Percentiles rank a stretch among this genome's conserved stretches.
phyloP scores from a whole-genome alignment of 2,329 filamentous ascomycete species.

The Endothia cerciana region DNA sequence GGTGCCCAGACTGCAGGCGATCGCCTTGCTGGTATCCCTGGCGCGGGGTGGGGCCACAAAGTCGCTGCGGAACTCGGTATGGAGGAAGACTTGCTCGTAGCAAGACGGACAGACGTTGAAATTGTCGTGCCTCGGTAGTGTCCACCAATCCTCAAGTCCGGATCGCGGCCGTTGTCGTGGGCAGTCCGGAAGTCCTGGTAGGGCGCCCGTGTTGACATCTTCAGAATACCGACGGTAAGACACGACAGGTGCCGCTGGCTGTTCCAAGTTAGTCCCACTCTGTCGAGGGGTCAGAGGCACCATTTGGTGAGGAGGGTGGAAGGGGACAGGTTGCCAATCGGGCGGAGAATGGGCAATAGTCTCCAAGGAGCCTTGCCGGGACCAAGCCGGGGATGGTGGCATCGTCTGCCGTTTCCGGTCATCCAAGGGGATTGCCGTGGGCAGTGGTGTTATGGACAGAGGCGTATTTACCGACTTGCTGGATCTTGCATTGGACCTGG shows the following conservation, averaged over 20 bases:
- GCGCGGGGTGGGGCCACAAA: slow-evolving; percentile 67
- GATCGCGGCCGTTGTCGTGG: slow-evolving; percentile 65
- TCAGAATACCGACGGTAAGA: slow-evolving; percentile 60
- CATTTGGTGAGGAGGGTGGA: slow-evolving; percentile 42
- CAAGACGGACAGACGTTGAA: slow-evolving; percentile 86
- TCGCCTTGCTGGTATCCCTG: slow-evolving; percentile 50
- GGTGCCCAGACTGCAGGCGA: slow-evolving; percentile 78
- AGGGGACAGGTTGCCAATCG: slow-evolving; percentile 51
- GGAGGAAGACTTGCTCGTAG: slow-evolving; percentile 69
- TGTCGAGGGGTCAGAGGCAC: slow-evolving; percentile 31
- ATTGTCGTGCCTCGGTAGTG: slow-evolving; percentile 68
- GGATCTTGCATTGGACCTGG: slow-evolving; percentile 33
- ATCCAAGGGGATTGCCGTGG: slow-evolving; percentile 24
- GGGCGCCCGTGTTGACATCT: slow-evolving; percentile 47
- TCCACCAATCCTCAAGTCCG: slow-evolving; percentile 79
- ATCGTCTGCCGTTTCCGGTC: slow-evolving; percentile 34
- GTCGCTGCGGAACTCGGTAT: slow-evolving; percentile 67
- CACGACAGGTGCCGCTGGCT: slow-evolving; percentile 40
- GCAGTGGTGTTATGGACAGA: slow-evolving; percentile 8
- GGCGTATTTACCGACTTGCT: slow-evolving; percentile 22
- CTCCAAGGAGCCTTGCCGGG: slow-evolving; percentile 34
- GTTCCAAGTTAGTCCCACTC: slow-evolving; percentile 41
- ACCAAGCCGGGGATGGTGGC: slow-evolving; percentile 31
- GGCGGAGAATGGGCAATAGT: slow-evolving; percentile 32
- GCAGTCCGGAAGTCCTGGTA: slow-evolving; percentile 66